Base-by-base conservation (phyloP, 2,329 filamentous ascomycete species). In the Cytospora chrysosperma region DNA sequence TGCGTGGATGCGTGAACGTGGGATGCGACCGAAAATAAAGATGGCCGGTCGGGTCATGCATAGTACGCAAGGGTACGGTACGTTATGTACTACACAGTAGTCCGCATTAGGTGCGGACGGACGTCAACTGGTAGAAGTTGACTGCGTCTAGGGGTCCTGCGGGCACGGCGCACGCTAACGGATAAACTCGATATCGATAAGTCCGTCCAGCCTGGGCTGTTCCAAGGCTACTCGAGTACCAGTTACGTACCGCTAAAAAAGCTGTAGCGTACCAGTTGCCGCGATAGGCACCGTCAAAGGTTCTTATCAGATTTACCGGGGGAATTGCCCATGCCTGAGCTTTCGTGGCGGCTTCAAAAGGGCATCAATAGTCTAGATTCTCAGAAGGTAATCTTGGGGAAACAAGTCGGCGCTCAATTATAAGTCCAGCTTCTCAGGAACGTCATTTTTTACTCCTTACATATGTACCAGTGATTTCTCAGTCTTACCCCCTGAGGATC, bases 11-110 rank as follows among this genome's bases (percentile, higher is more conserved):
- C n/a, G n/a, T n/a, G n/a, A n/a, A n/a, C n/a, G 53, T 60, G 59
- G 43, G 51, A 61, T 61, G 59, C 59, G 59, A 61, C 59, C 59
- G 43, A 61, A 61, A 60, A 60, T 50, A 60, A 60, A 60, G 37
- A 40, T 40, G 43, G 43, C 43, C 43, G 59, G 59, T 43, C 49
- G 51, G 58, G 59, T 24, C 43, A 47, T 47, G n/a, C 43, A 47
- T 47, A n/a, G 15, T n/a, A n/a, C n/a, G n/a, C n/a, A n/a, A n/a
- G n/a, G n/a, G n/a, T n/a, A n/a, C n/a, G n/a, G n/a, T n/a, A n/a
- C n/a, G n/a, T n/a, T n/a, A n/a, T n/a, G n/a, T n/a, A n/a, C n/a
- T n/a, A n/a, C n/a, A n/a, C n/a, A n/a, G n/a, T n/a, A n/a, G n/a
- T n/a, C n/a, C n/a, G 40, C n/a, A 21, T 13, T 47, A 21, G 32